Percentiles rank a stretch among this genome's conserved stretches.
Evolutionary conservation across 2,329 filamentous ascomycete genomes (phyloP).

Genomic region (Penicillium brevicompactum): DNA sequence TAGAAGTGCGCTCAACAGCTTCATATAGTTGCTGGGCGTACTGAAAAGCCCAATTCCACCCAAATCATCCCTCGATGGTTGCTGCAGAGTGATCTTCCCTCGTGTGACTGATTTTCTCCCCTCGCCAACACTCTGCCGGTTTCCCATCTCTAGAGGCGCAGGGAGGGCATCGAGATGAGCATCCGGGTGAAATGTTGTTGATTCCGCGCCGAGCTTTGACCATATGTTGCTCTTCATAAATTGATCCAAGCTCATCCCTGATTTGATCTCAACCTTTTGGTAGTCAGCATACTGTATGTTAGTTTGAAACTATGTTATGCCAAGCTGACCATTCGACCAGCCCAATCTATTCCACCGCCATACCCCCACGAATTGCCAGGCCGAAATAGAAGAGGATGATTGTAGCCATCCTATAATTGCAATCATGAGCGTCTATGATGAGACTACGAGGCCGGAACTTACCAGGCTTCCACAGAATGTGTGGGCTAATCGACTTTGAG

Average conservation of each 20-base stretch:
- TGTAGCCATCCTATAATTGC: constrained; percentile 7
- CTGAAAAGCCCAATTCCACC: constrained; percentile 26
- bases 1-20: constrained; percentile 20
- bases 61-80: constrained; percentile 7
- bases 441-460: neutral
- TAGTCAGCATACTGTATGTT: neutral
- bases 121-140: constrained; percentile 1
- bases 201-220: constrained; percentile 44
- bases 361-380: constrained; percentile 56
- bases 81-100: constrained; percentile 3
- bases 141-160: constrained; percentile 1
- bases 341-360: constrained; percentile 54
- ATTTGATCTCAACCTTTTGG: constrained; percentile 46
- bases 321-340: constrained; percentile 44
- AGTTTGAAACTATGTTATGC: too few species aligned
- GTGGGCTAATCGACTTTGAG: constrained; percentile 6
- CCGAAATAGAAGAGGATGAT: constrained; percentile 50
- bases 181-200: constrained; percentile 17
- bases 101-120: constrained; percentile 2
- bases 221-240: constrained; percentile 50
- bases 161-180: constrained; percentile 1
- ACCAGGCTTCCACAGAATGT: constrained; percentile 13
- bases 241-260: constrained; percentile 45
- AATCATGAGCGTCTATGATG: neutral
- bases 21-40: constrained; percentile 22